Conservation (phyloP, 2,329 filamentous ascomycete species). For the Graphilbum fragrans region DNA sequence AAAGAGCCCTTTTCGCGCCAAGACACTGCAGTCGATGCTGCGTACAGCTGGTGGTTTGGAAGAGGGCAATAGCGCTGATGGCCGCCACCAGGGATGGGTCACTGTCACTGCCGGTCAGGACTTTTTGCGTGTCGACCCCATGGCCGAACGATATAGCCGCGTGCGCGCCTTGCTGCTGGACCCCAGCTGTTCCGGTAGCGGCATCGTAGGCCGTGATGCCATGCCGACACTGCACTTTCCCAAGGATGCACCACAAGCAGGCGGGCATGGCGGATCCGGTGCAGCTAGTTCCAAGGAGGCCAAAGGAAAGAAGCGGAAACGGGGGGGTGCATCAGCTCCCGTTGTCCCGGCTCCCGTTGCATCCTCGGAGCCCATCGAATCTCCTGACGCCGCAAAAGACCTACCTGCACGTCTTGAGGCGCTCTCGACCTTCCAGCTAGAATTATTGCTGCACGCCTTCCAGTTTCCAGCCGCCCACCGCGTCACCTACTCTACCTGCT, state of each 20-base stretch:
- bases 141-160: conserved; percentile 44
- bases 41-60: conserved; percentile 48
- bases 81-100: conserved; percentile 38
- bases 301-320: conserved; percentile 32
- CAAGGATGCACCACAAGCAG: conserved; percentile 13
- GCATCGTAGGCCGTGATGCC: conserved; percentile 82
- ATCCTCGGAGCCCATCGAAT: no score
- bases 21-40: conserved; percentile 77
- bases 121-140: conserved; percentile 65
- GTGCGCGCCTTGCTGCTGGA: conserved; percentile 80
- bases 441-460: conserved; percentile 74
- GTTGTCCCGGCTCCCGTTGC: no score
- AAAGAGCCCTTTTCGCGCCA: conserved; percentile 57
- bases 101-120: conserved; percentile 64
- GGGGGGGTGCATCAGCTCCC: conserved; percentile 6
- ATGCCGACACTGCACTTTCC: conserved; percentile 55
- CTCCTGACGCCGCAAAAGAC: no score
- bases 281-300: conserved; percentile 2
- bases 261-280: neutral
- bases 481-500: conserved; percentile 92
- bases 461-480: conserved; percentile 61
- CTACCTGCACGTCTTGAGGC: conserved; percentile 58
- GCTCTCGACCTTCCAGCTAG: conserved; percentile 70
- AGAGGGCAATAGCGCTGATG: neutral
- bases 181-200: conserved; percentile 90